Evolutionary conservation across 495 filamentous ascomycete genomes (phyloP).

Genomic region (Hyaloscypha bicolor): DNA sequence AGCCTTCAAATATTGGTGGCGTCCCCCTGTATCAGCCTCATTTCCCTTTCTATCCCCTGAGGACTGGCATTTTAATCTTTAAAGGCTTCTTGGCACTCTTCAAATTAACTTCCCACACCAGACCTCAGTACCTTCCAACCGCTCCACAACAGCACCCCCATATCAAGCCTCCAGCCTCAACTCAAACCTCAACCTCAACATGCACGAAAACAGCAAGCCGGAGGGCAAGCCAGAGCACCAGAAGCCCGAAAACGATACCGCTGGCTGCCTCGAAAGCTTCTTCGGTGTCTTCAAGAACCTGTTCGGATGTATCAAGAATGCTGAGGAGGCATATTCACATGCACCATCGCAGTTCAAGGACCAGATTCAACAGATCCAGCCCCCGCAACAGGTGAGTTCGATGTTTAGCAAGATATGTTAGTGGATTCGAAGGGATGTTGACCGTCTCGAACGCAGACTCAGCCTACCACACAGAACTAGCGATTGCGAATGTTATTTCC

Average conservation of each 20-base stretch:
- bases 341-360: conserved; percentile 45
- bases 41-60: neutral
- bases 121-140: too few species aligned
- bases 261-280: conserved; percentile 47
- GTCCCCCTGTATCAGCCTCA: neutral
- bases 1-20: neutral
- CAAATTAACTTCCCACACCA: neutral
- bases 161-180: neutral
- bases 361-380: conserved; percentile 32
- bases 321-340: conserved; percentile 26
- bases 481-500: neutral
- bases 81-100: neutral
- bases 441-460: neutral
- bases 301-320: conserved; percentile 36
- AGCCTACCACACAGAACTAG: neutral
- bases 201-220: neutral
- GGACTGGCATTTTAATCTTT: neutral
- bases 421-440: neutral
- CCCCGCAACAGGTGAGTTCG: neutral
- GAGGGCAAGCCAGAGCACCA: neutral
- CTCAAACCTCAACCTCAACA: neutral
- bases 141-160: too few species aligned
- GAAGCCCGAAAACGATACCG: neutral
- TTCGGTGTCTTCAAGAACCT: conserved; percentile 35
- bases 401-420: neutral